Evolutionary conservation across 2,329 filamentous ascomycete genomes (phyloP).

Genomic region (Blastomyces parvus): DNA sequence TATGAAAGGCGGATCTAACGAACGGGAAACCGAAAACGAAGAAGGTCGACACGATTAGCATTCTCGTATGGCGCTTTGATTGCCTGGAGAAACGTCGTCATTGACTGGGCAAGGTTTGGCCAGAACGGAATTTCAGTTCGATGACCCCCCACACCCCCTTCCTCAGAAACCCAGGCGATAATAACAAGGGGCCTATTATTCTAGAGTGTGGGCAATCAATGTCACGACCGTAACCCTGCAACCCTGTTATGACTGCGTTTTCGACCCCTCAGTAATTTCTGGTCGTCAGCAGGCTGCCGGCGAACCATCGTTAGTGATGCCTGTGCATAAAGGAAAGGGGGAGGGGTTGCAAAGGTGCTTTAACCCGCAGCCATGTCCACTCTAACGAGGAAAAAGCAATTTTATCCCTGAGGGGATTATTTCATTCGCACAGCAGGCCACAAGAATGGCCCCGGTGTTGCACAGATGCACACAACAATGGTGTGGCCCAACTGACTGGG

Average conservation of each 20-base stretch:
- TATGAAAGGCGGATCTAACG: not conserved
- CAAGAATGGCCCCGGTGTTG: not conserved
- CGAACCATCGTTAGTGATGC: not conserved
- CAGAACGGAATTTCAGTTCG: not conserved
- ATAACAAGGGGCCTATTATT: not conserved
- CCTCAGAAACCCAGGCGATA: not conserved
- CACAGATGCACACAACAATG: not conserved
- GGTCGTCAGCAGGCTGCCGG: not conserved
- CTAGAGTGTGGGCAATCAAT: not conserved
- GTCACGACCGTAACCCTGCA: not conserved
- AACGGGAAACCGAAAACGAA: not conserved
- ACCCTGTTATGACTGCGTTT: not conserved
- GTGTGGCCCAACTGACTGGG: not conserved
- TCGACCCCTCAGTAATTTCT: not conserved
- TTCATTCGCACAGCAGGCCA: not conserved
- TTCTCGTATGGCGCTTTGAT: not conserved
- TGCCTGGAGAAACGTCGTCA: not conserved
- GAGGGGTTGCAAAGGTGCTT: not conserved
- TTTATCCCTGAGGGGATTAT: not conserved
- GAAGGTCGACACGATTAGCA: not conserved
- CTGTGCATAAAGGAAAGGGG: not conserved
- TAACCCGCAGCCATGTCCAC: not conserved
- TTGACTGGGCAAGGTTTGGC: not conserved
- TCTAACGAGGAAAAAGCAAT: constrained; percentile 2
- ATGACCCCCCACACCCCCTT: not conserved